Percentiles rank a stretch among this genome's conserved stretches.
phyloP scores from a whole-genome alignment of 306 rosid genomes.

The Cucumis melo region DNA sequence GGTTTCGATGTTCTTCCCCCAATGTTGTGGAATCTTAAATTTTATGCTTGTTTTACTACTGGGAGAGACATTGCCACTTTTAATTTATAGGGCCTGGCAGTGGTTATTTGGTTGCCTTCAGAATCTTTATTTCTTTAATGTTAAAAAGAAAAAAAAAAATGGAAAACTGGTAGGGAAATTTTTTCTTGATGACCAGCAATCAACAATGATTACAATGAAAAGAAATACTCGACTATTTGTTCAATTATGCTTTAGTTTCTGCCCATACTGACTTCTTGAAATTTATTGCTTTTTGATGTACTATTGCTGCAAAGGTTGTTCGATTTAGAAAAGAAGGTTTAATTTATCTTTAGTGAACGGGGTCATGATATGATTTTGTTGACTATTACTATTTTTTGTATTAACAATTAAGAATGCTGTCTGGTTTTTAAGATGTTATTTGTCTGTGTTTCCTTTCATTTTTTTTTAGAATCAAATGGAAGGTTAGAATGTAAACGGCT shows the following conservation, averaged over 20 bases:
- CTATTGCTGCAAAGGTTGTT: background rate
- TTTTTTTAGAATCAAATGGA: background rate
- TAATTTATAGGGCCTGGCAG: background rate
- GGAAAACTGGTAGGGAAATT: slow-evolving; percentile 2
- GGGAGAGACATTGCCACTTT: background rate
- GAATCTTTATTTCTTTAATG: background rate
- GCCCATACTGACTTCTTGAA: background rate
- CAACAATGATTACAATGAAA: slow-evolving; percentile 37
- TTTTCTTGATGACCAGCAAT: slow-evolving; percentile 12
- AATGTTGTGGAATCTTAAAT: background rate
- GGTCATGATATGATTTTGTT: background rate
- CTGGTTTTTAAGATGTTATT: background rate
- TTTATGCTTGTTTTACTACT: background rate
- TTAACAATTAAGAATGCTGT: background rate
- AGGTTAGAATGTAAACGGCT: background rate
- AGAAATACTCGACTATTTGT: slow-evolving; percentile 69
- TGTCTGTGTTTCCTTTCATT: background rate
- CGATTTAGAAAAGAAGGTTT: background rate
- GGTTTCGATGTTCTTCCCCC: background rate
- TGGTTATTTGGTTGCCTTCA: background rate
- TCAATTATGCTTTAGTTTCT: slow-evolving; percentile 20
- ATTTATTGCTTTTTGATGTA: background rate
- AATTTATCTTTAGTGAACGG: background rate
- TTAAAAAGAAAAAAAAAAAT: background rate
- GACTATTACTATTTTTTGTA: background rate